These are phyloP conservation scores for Cydonia oblonga DNA, from an alignment of 331 rosid genomes.

Conservation along the genomic window DNA sequence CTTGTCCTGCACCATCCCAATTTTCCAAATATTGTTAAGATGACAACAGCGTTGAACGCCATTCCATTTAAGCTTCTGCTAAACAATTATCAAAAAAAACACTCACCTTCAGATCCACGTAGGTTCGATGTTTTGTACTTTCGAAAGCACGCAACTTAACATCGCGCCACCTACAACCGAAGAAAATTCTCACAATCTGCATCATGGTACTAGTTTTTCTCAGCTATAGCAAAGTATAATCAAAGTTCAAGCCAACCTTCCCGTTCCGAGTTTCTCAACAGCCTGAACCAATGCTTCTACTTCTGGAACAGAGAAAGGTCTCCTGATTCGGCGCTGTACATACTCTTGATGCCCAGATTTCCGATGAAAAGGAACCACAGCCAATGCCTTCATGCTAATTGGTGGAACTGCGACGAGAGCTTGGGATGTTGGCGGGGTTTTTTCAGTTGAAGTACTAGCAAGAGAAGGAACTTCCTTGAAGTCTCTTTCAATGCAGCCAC, in stretches of 20 bases:
- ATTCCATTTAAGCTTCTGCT: not conserved
- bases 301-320: conserved; percentile 92
- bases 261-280: conserved; percentile 88
- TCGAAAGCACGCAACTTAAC: conserved; percentile 75
- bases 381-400: conserved; percentile 50
- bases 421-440: conserved; percentile 41
- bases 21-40: conserved; percentile 1
- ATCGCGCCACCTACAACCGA: conserved; percentile 61
- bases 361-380: conserved; percentile 51
- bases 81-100: not conserved
- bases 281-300: conserved; percentile 85
- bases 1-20: conserved; percentile 49
- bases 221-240: not conserved
- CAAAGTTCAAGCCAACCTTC: conserved; percentile 35
- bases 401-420: conserved; percentile 59
- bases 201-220: not conserved
- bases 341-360: conserved; percentile 52
- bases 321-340: conserved; percentile 73
- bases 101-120: conserved; percentile 78
- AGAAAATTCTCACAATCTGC: not conserved
- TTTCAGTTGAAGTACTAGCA: conserved; percentile 34
- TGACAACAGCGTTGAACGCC: not conserved
- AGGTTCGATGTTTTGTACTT: conserved; percentile 69
- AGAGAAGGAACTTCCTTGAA: conserved; percentile 26
- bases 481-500: conserved; percentile 39